Evolutionary conservation across 176 grass and related monocot species (phyloP).

Genomic region (Phragmites australis): DNA sequence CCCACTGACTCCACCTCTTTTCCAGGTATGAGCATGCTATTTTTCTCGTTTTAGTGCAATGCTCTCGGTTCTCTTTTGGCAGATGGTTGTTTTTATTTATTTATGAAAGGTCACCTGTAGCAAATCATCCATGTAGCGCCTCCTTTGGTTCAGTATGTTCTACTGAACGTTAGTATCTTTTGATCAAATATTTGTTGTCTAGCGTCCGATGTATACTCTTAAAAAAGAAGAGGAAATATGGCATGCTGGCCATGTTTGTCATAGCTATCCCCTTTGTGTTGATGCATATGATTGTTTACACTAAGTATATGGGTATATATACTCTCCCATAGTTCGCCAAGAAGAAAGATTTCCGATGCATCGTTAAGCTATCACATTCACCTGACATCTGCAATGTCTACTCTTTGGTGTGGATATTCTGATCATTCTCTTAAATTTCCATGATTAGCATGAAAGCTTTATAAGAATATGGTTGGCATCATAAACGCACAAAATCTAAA

Average conservation of each 20-base stretch:
- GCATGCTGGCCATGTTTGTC: neutral
- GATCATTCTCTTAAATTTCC: neutral
- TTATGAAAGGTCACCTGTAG: neutral
- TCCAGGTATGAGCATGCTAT: slow-evolving; percentile 23
- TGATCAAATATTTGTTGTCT: neutral
- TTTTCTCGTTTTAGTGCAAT: too few relatives aligned
- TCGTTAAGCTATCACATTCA: neutral
- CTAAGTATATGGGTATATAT: too few relatives aligned
- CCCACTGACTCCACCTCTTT: neutral
- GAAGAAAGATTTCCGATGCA: neutral
- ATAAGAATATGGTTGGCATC: neutral
- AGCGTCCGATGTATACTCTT: neutral
- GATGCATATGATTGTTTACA: too few relatives aligned
- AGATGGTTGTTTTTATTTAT: neutral
- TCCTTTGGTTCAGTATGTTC: neutral
- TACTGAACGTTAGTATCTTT: neutral
- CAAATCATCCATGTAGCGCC: neutral
- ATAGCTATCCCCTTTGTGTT: neutral
- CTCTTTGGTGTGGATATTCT: neutral
- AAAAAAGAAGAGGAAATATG: neutral
- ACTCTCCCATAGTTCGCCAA: neutral
- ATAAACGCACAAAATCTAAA: neutral
- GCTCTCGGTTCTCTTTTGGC: too few relatives aligned
- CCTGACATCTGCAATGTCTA: neutral
- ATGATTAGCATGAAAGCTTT: neutral